These are phyloP conservation scores for Epichloe scottii DNA, from an alignment of 2,329 filamentous ascomycete species.

Conservation along the genomic window DNA sequence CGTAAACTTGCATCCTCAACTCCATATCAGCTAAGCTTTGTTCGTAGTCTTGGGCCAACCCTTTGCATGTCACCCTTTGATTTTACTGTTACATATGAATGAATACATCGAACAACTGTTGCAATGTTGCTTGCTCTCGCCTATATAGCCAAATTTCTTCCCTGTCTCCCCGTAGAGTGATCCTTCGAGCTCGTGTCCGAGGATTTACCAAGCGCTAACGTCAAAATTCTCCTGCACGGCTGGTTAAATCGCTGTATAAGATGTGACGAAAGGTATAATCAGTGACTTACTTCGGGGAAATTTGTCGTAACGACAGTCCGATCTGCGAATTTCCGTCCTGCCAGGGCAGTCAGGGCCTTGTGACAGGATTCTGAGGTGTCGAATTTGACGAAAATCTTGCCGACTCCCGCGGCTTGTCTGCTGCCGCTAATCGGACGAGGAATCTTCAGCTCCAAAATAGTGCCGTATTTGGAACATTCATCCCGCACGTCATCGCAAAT, in stretches of 20 bases:
- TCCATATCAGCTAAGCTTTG: neutral
- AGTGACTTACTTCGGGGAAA: constrained; percentile 66
- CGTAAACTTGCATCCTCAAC: neutral
- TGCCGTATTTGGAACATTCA: constrained; percentile 85
- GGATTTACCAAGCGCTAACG: constrained; percentile 65
- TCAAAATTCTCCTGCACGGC: constrained; percentile 78
- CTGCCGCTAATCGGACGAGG: constrained; percentile 75
- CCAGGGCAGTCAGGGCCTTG: constrained; percentile 77
- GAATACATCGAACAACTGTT: constrained; percentile 1
- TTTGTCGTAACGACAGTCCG: constrained; percentile 93
- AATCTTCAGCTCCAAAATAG: constrained; percentile 79
- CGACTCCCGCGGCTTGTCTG: constrained; percentile 76
- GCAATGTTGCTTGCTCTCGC: constrained; percentile 2
- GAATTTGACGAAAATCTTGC: constrained; percentile 97
- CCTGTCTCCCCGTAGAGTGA: neutral
- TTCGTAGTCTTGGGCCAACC: neutral
- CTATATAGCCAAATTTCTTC: constrained; percentile 6
- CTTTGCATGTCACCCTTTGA: neutral
- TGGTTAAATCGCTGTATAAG: constrained; percentile 17
- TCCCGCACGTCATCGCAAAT: constrained; percentile 90
- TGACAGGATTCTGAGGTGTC: constrained; percentile 65
- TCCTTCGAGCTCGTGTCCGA: neutral
- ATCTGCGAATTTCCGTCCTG: constrained; percentile 90
- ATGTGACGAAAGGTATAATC: neutral
- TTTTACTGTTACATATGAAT: constrained; percentile 10